Conservation (phyloP, 2,329 filamentous ascomycete species). For the Aurifilum marmelostoma region DNA sequence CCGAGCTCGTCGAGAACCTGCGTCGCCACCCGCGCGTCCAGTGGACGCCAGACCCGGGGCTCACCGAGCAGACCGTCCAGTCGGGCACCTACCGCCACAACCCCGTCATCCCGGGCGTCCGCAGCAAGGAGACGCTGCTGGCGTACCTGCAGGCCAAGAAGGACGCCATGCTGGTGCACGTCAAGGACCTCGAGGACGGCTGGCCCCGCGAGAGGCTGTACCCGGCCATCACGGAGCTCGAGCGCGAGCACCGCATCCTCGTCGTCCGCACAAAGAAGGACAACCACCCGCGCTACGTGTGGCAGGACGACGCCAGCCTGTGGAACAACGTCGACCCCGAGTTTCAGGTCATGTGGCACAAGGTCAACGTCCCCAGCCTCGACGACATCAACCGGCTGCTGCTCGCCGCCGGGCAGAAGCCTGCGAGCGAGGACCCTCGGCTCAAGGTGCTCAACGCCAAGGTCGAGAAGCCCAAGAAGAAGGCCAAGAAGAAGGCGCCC, state of each 20-base stretch:
- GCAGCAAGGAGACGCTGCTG: constrained; percentile 75
- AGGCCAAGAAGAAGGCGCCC: constrained; percentile 64
- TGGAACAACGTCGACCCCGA: constrained; percentile 77
- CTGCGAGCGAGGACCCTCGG: constrained; percentile 78
- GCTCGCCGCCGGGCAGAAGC: constrained; percentile 77
- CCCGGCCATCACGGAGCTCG: constrained; percentile 75
- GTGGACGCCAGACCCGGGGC: constrained; percentile 58
- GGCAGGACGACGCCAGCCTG: constrained; percentile 82
- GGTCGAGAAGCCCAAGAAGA: constrained; percentile 71
- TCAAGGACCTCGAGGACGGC: constrained; percentile 93
- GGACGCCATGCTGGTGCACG: constrained; percentile 77
- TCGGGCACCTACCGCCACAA: constrained; percentile 79
- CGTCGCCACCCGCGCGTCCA: constrained; percentile 64
- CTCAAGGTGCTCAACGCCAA: constrained; percentile 60
- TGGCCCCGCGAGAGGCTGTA: constrained; percentile 77
- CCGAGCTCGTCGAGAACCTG: constrained; percentile 69
- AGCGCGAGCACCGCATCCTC: constrained; percentile 76
- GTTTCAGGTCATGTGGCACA: constrained; percentile 82
- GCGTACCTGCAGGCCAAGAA: constrained; percentile 79
- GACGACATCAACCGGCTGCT: constrained; percentile 80
- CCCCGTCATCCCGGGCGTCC: constrained; percentile 79
- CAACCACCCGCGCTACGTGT: constrained; percentile 81
- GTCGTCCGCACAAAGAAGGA: constrained; percentile 94
- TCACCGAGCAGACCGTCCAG: constrained; percentile 69
- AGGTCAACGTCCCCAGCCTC: constrained; percentile 73